Evolutionary conservation across 352 stramenopile genomes (phyloP).

Genomic region (Globisporangium alternatum): DNA sequence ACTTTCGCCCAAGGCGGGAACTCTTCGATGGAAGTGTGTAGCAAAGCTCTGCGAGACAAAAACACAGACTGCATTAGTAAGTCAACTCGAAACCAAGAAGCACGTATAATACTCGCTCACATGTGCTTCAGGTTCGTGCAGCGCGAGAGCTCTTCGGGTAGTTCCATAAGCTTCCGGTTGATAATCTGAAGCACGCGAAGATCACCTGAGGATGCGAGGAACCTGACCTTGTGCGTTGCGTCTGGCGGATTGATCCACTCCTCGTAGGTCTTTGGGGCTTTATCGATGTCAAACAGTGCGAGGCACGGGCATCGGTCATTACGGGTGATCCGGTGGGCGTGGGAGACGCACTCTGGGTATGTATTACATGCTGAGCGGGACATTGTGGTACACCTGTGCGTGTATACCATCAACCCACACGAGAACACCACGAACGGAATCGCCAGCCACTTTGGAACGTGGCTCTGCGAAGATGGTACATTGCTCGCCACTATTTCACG

Average conservation of each 20-base stretch:
- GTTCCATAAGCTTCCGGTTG: slow-evolving; percentile 22
- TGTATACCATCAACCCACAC: slow-evolving; percentile 10
- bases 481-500: not conserved
- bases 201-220: slow-evolving; percentile 24
- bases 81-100: not conserved
- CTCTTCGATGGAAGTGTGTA: slow-evolving; percentile 21
- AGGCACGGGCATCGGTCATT: slow-evolving; percentile 25
- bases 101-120: slow-evolving; percentile 18
- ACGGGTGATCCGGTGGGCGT: slow-evolving; percentile 19
- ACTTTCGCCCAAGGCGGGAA: slow-evolving; percentile 31
- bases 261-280: slow-evolving; percentile 28
- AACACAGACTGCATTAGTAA: not conserved
- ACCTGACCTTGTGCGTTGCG: slow-evolving; percentile 19
- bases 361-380: slow-evolving; percentile 14
- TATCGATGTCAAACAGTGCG: slow-evolving; percentile 31
- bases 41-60: slow-evolving; percentile 17
- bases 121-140: slow-evolving; percentile 35
- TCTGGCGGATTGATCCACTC: slow-evolving; percentile 31
- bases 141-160: slow-evolving; percentile 23
- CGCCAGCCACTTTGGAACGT: slow-evolving; percentile 7
- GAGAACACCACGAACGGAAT: slow-evolving; percentile 18
- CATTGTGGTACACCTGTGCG: slow-evolving; percentile 4
- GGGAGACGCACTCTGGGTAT: slow-evolving; percentile 25
- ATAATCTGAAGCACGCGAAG: slow-evolving; percentile 33
- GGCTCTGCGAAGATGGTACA: not conserved